Base-by-base conservation (phyloP, 2,329 filamentous ascomycete species). In the Fusarium phyllophilum region DNA sequence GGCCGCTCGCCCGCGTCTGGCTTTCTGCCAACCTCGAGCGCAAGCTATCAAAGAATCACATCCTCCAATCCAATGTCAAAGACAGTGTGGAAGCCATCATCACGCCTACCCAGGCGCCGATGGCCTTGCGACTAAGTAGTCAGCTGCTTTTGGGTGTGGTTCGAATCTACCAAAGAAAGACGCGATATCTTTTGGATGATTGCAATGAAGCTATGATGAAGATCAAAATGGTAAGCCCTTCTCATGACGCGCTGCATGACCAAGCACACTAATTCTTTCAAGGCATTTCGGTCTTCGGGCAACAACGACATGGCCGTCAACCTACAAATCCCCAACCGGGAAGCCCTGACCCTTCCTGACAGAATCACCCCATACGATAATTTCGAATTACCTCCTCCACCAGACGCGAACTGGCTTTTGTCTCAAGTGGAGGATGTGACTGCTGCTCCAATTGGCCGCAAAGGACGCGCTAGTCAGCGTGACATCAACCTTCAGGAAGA, bases 191-290 rank as follows among this genome's bases (percentile, higher is more conserved):
- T 57, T 87, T 98, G 54, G 96, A 99, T 80, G 96, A 99, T 81
- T 99, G 96, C 85, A 98, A 97, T 79, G 96, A 99, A 84, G 96
- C 96, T 44, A 87, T 99, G 75, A 92, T 97, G 88, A 98, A 98
- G 86, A 98, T 99, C 79, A 98, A 98, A 82, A 97, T 98, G 95
- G 96, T 98, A 85, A 45, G 87, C 52, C 38, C 22, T 41, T 38
- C 10, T 17, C 20, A 31, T 41, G 38, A 49, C 51, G 41, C 56
- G 51, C 59, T 24, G 33, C 31, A 36, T 56, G 45, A 58, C 41
- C 24, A n/a, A 18, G 46, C 26, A 52, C 61, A 51, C 77, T 78
- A 86, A 82, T 85, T 64, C 60, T 72, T 48, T 5, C 68, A 97
- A 97, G 96, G 96, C 96, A 46, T 99, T 98, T 85, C 93, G 95